Evolutionary conservation across 805 yeast genomes (phyloP).

Genomic region (Sugiyamaella chiloensis): DNA sequence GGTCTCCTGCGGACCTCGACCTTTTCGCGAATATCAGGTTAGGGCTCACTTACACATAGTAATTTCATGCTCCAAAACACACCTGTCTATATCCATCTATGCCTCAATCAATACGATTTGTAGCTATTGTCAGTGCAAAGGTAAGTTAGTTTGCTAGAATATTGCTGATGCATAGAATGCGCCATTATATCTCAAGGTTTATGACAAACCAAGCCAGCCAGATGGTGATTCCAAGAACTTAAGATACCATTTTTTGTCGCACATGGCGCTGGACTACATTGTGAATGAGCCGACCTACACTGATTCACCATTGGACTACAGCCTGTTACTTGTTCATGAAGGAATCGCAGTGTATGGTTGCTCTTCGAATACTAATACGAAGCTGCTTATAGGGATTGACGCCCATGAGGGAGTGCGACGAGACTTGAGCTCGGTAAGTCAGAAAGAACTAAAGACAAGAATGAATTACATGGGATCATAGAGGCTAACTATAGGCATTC

Average conservation of each 20-base stretch:
- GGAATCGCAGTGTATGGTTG: constrained; percentile 37
- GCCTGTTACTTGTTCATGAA: constrained; percentile 33
- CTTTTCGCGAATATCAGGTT: too few relatives aligned
- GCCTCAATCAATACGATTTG: constrained; percentile 26
- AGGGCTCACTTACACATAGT: too few relatives aligned
- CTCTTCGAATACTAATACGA: constrained; percentile 33
- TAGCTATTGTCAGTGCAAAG: constrained; percentile 26
- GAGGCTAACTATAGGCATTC: constrained; percentile 19
- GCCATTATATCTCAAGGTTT: constrained; percentile 24
- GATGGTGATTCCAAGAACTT: not conserved
- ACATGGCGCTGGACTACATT: constrained; percentile 37
- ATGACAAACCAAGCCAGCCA: constrained; percentile 10
- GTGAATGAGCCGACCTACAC: constrained; percentile 23
- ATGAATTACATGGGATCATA: too few relatives aligned
- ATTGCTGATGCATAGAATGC: constrained; percentile 20
- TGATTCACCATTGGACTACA: constrained; percentile 21
- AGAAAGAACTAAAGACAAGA: too few relatives aligned
- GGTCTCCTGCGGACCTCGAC: too few relatives aligned
- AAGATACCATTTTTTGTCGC: constrained; percentile 33
- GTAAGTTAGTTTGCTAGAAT: constrained; percentile 16
- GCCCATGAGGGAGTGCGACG: constrained; percentile 25
- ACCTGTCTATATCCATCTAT: too few relatives aligned
- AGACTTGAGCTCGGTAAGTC: constrained; percentile 23
- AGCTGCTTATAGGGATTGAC: constrained; percentile 32
- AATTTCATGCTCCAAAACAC: too few relatives aligned